phyloP scores from a whole-genome alignment of 768 basidiomycete genomes.

The Phaeolepiota aurea region DNA sequence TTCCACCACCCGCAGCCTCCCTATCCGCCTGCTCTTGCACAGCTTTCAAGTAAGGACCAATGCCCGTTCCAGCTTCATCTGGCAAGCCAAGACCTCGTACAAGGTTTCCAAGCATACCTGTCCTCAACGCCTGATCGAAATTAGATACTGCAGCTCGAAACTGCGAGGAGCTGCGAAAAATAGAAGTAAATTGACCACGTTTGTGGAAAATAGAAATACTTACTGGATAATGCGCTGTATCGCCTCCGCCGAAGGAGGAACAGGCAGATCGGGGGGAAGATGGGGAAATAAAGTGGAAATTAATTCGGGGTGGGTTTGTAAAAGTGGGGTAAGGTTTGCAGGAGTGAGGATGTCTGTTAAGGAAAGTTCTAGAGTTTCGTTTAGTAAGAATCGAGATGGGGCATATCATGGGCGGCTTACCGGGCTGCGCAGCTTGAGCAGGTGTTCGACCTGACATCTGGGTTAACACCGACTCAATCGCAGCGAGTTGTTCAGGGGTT shows the following conservation, averaged over 20 bases:
- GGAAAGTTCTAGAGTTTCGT: slow-evolving; percentile 44
- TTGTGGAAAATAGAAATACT: slow-evolving; percentile 4
- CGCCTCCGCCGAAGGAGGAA: slow-evolving; percentile 58
- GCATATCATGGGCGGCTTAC: slow-evolving; percentile 12
- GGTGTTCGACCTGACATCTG: slow-evolving; percentile 28
- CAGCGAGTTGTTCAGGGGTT: slow-evolving; percentile 61
- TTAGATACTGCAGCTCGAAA: slow-evolving; percentile 73
- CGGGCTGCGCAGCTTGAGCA: slow-evolving; percentile 21
- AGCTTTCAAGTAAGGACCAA: slow-evolving; percentile 74
- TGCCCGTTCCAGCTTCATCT: slow-evolving; percentile 73
- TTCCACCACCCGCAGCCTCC: slow-evolving; percentile 16
- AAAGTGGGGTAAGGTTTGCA: slow-evolving; percentile 62
- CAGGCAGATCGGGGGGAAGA: slow-evolving; percentile 70
- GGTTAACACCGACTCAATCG: slow-evolving; percentile 46
- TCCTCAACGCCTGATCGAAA: slow-evolving; percentile 79
- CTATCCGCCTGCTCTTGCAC: slow-evolving; percentile 67
- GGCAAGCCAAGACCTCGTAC: slow-evolving; percentile 77
- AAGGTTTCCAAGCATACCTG: slow-evolving; percentile 67
- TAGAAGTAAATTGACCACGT: slow-evolving; percentile 2
- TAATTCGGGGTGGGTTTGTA: slow-evolving; percentile 61
- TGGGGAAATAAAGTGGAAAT: slow-evolving; percentile 69
- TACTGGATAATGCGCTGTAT: slow-evolving; percentile 66
- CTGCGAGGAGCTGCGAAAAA: slow-evolving; percentile 52
- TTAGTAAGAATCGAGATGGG: too few species aligned
- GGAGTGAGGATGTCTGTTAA: slow-evolving; percentile 73